Conservation (phyloP, 768 basidiomycete genomes). For the Hebeloma cylindrosporum region DNA sequence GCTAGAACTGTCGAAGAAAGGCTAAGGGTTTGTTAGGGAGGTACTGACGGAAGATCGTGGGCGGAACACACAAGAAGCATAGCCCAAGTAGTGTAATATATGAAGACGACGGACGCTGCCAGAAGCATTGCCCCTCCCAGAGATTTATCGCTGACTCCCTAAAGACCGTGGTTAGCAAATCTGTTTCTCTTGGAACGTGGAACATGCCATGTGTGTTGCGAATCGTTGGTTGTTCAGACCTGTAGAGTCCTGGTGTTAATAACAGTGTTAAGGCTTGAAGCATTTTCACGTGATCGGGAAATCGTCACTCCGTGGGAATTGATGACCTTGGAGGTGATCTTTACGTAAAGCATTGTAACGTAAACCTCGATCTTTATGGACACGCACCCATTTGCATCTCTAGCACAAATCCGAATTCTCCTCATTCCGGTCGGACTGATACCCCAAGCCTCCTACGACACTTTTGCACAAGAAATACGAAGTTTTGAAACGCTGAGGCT, state of each 20-base stretch:
- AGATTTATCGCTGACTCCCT: constrained; percentile 82
- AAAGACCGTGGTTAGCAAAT: background rate
- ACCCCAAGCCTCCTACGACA: constrained; percentile 64
- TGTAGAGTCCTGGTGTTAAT: no score
- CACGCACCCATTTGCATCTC: constrained; percentile 70
- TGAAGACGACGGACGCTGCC: constrained; percentile 71
- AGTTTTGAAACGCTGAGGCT: constrained; percentile 73
- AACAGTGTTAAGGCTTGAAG: no score
- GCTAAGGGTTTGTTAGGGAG: constrained; percentile 39
- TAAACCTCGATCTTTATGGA: constrained; percentile 48
- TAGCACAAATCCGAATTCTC: constrained; percentile 83
- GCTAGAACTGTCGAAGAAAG: constrained; percentile 78
- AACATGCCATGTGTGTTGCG: constrained; percentile 12
- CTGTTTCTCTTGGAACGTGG: background rate
- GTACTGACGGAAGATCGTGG: background rate
- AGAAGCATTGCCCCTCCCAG: constrained; percentile 81
- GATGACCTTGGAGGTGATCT: no score
- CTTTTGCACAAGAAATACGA: constrained; percentile 71
- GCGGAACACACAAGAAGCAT: constrained; percentile 68
- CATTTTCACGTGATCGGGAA: no score
- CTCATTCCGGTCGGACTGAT: constrained; percentile 86
- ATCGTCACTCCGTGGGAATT: no score
- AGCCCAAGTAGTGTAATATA: constrained; percentile 92
- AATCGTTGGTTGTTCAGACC: no score
- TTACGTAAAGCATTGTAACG: no score